Conservation (phyloP, 805 yeast genomes). For the Myxozyma kluyveri region DNA sequence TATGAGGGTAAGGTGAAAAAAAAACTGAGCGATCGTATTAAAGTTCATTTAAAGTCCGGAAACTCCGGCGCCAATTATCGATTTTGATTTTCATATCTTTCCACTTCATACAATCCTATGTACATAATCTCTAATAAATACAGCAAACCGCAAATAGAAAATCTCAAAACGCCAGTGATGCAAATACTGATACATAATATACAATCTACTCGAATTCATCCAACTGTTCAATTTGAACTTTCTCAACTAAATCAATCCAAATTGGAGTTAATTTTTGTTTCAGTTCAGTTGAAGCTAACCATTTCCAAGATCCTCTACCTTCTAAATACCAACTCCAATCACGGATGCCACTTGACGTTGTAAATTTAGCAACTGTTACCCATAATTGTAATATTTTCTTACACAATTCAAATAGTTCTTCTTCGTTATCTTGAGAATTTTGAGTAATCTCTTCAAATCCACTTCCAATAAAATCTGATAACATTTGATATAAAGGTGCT, state of each 20-base stretch:
- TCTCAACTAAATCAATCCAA: conserved; percentile 1
- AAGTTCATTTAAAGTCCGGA: too few relatives aligned
- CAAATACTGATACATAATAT: too few relatives aligned
- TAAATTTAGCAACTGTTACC: conserved; percentile 17
- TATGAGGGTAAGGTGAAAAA: too few relatives aligned
- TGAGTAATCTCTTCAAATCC: background rate
- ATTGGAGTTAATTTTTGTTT: conserved; percentile 6
- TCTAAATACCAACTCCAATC: conserved; percentile 22
- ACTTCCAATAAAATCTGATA: conserved; percentile 17
- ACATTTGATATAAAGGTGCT: conserved; percentile 13
- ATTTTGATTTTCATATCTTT: too few relatives aligned
- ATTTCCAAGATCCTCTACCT: conserved; percentile 26
- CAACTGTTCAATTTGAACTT: too few relatives aligned
- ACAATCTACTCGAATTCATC: too few relatives aligned
- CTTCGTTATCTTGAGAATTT: background rate
- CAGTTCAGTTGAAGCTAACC: conserved; percentile 20
- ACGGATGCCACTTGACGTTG: conserved; percentile 1
- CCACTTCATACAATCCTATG: too few relatives aligned
- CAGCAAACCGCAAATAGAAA: too few relatives aligned
- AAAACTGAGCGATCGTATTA: too few relatives aligned
- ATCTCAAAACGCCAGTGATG: too few relatives aligned
- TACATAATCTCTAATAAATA: too few relatives aligned
- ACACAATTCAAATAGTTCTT: background rate
- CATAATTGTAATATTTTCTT: conserved; percentile 12
- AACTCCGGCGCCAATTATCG: too few relatives aligned